phyloP scores from a whole-genome alignment of 78 protist genomes.

The Neovahlkampfia damariscottae region DNA sequence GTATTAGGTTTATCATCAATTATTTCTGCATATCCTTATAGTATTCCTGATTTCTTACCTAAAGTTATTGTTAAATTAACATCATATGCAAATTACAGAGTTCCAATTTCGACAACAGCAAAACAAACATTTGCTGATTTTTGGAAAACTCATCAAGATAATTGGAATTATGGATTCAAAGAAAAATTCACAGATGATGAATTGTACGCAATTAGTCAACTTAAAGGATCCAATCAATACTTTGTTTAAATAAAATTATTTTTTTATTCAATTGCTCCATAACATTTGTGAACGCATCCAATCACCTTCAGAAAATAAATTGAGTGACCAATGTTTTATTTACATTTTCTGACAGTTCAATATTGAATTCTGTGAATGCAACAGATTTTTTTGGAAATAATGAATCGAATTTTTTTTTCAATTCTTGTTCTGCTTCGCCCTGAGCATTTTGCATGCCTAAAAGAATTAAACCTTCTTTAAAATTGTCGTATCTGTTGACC shows the following conservation, averaged over 20 bases:
- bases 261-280: too few species aligned
- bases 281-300: too few species aligned
- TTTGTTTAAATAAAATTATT: not conserved
- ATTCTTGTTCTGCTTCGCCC: too few species aligned
- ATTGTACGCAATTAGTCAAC: not conserved
- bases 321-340: too few species aligned
- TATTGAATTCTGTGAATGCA: too few species aligned
- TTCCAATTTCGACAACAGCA: not conserved
- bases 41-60: not conserved
- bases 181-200: not conserved
- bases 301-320: too few species aligned
- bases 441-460: too few species aligned
- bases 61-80: not conserved
- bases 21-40: not conserved
- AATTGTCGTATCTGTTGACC: too few species aligned
- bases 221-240: not conserved
- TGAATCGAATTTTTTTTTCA: too few species aligned
- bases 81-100: not conserved
- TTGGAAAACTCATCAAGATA: not conserved
- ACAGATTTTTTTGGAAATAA: too few species aligned
- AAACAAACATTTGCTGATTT: not conserved
- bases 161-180: not conserved
- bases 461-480: too few species aligned
- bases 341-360: too few species aligned
- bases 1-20: not conserved